Evolutionary conservation across 2,329 filamentous ascomycete genomes (phyloP).

Genomic region (Cadophora sp.): DNA sequence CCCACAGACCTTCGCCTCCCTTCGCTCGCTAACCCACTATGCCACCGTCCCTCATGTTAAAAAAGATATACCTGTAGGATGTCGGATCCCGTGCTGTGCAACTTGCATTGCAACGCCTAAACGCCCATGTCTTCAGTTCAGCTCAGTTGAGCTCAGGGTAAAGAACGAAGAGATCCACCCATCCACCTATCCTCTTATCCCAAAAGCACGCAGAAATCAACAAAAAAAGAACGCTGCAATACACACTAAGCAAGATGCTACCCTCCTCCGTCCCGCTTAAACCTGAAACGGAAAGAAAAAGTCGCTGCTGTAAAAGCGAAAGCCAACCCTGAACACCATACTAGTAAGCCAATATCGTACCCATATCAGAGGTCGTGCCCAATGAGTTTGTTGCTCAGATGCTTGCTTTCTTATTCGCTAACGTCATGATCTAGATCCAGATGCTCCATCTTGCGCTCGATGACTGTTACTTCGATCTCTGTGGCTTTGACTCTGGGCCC

Average conservation of each 20-base stretch:
- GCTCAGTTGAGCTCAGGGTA: background rate
- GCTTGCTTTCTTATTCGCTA: conserved; percentile 5
- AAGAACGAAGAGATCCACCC: conserved; percentile 8
- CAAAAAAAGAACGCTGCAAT: background rate
- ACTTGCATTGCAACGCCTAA: conserved; percentile 14
- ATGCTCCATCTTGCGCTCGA: conserved; percentile 16
- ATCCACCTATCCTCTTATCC: background rate
- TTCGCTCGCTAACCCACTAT: background rate
- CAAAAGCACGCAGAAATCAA: background rate
- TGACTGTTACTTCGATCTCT: conserved; percentile 29
- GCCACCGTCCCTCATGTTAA: background rate
- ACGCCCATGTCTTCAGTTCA: conserved; percentile 12
- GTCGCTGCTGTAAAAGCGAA: background rate
- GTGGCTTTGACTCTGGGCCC: conserved; percentile 32
- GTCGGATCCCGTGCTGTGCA: conserved; percentile 9
- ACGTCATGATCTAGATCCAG: conserved; percentile 31
- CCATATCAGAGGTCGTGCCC: background rate
- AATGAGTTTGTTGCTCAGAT: conserved; percentile 7
- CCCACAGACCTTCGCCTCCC: background rate
- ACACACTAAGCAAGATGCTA: conserved; percentile 5
- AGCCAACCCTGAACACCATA: conserved; percentile 12
- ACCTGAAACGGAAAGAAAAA: background rate
- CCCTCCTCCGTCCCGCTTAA: conserved; percentile 7
- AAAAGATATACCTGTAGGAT: conserved; percentile 3
- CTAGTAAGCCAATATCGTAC: conserved; percentile 17